Conservation (phyloP, 192 early-diverging fungal species). For the Gamsiella multidivaricata region DNA sequence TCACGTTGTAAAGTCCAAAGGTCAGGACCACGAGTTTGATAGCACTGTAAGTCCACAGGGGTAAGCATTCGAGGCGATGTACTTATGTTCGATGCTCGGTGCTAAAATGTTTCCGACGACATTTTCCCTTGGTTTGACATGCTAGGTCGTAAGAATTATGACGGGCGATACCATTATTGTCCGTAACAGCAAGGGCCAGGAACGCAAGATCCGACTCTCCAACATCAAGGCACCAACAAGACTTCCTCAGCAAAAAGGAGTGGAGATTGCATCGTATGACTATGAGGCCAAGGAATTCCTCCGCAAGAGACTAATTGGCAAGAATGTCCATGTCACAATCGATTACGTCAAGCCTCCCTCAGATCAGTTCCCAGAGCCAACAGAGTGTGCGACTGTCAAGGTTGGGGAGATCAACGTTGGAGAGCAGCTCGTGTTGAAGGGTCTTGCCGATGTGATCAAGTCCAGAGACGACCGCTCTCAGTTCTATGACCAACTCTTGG, state of each 20-base stretch:
- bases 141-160: constrained; percentile 60
- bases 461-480: constrained; percentile 90
- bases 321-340: constrained; percentile 73
- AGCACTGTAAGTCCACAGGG: constrained; percentile 49
- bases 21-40: constrained; percentile 65
- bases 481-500: constrained; percentile 85
- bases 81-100: too few relatives aligned
- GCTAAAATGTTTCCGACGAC: not conserved
- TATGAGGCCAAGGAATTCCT: constrained; percentile 91
- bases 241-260: constrained; percentile 64
- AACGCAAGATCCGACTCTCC: constrained; percentile 47
- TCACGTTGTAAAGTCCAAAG: constrained; percentile 66
- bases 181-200: constrained; percentile 46
- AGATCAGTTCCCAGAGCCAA: constrained; percentile 81
- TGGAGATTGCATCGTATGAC: constrained; percentile 82
- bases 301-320: constrained; percentile 89
- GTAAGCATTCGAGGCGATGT: too few relatives aligned
- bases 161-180: constrained; percentile 68
- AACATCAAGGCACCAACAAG: constrained; percentile 49
- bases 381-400: constrained; percentile 88
- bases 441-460: constrained; percentile 84
- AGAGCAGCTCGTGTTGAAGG: constrained; percentile 67
- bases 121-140: not conserved
- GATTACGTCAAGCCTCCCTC: constrained; percentile 94
- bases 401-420: constrained; percentile 70